Evolutionary conservation across 129 eudicot genomes (phyloP), one percentile per base, ranked within the genome.

Genomic region (Tagetes erecta): DNA sequence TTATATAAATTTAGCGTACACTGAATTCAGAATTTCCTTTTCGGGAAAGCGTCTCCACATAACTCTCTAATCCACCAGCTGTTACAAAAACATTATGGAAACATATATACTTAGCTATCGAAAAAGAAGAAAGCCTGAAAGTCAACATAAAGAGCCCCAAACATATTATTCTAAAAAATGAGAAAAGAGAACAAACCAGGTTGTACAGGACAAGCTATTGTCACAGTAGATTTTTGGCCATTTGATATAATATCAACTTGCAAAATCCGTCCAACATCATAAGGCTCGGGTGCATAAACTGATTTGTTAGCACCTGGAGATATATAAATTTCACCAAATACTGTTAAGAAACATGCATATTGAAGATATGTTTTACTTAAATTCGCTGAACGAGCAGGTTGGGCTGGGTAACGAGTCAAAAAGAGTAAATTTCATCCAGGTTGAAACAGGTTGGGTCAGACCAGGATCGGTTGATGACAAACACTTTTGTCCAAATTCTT

Each of bases 281-380:
- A 82, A 8, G 98, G 98, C 84, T 94, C 98, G 4, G 90, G 98
- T 40, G 98, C 98, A 72, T 94, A 94, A 38, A 88, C 86, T 55
- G 91, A 77, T 89, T 88, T 90, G 84, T 85, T 86, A 67, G 98
- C 98, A 83, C 97, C 98, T 94, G 80, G 34, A 38, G 33, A 68
- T 47, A 9, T 8, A 3, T 41, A 63, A 8, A 64, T 71, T 12
- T 40, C 41, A 30, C 33, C 64, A 68, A 62, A 51, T 58, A 67
- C 35, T 2, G 44, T 36, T 9, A 59, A 34, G 7, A 62, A 13
- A 12, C 36, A 62, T 62, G 67, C 45, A 62, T 27, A 36, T 36
- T 36, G 67, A 35, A 62, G 45, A 36, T 62, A n/a, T n/a, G 13
- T 36, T 62, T 62, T 0, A 62, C 44, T 36, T 11, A 4, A 13